A percentile compares a stretch with the other conserved stretches of the same genome.
Evolutionary conservation across 306 rosid genomes (phyloP).

Genomic region (Rosa chinensis): DNA sequence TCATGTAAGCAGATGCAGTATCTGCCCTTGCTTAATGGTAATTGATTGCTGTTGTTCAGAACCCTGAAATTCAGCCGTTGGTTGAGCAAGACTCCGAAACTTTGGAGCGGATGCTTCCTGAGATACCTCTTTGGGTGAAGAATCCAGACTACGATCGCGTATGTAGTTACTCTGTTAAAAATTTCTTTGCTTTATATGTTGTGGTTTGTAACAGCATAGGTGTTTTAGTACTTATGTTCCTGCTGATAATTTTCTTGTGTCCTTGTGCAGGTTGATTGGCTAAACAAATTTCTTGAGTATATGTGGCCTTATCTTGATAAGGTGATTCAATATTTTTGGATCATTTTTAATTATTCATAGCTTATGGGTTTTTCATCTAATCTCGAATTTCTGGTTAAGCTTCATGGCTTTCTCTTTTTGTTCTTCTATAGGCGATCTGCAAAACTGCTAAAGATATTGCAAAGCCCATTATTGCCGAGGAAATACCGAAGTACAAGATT

Average conservation of each 20-base stretch:
- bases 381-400: constrained; percentile 1
- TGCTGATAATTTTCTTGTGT: constrained; percentile 9
- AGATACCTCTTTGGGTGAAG: constrained; percentile 92
- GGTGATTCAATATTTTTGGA: constrained; percentile 37
- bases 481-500: constrained; percentile 75
- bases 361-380: neutral
- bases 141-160: constrained; percentile 93
- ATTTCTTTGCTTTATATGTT: neutral
- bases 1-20: neutral
- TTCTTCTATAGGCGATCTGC: constrained; percentile 67
- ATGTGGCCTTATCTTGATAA: constrained; percentile 99
- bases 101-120: constrained; percentile 76
- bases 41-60: constrained; percentile 38
- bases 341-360: neutral
- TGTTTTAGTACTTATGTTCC: constrained; percentile 11
- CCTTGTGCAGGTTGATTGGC: constrained; percentile 72
- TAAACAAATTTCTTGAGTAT: constrained; percentile 65
- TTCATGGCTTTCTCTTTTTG: neutral
- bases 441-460: constrained; percentile 64
- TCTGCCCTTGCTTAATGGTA: neutral
- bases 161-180: constrained; percentile 19
- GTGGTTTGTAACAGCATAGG: constrained; percentile 1
- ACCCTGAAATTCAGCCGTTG: constrained; percentile 61
- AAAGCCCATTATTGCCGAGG: constrained; percentile 82
- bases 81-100: constrained; percentile 63